These are phyloP conservation scores for Carex littledalei DNA, from an alignment of 176 grass and related monocot genomes.

Conservation along the genomic window DNA sequence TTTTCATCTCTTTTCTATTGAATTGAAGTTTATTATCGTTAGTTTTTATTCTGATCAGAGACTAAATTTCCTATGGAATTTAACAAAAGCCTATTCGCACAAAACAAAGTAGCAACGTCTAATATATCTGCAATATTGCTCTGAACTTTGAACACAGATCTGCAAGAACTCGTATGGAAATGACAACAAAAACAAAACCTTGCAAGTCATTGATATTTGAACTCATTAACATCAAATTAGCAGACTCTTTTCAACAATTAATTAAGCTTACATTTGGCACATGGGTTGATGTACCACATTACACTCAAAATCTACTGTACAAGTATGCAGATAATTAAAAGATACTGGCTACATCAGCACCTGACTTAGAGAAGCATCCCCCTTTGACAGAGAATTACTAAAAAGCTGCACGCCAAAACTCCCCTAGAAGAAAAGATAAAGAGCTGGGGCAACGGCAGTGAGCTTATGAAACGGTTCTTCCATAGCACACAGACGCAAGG, in stretches of 20 bases:
- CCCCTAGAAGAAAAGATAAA: conserved; percentile 25
- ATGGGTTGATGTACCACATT: not conserved
- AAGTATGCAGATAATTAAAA: conserved; percentile 28
- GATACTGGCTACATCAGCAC: conserved; percentile 10
- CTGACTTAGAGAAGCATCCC: not conserved
- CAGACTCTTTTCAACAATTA: conserved; percentile 11
- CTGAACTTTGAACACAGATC: not conserved
- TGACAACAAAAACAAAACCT: not conserved
- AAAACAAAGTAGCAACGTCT: not conserved
- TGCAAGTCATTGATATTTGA: not conserved
- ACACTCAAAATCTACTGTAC: conserved; percentile 35
- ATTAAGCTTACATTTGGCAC: conserved; percentile 26
- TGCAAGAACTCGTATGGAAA: not conserved
- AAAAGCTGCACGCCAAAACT: conserved; percentile 37
- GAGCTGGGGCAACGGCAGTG: not conserved
- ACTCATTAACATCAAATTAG: conserved; percentile 2
- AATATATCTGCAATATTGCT: conserved; percentile 2
- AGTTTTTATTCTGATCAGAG: no score
- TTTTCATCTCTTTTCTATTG: no score
- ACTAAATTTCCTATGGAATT: not conserved
- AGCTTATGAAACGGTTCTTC: conserved; percentile 78
- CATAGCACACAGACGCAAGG: conserved; percentile 82
- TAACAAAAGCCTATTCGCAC: not conserved
- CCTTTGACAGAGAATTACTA: conserved; percentile 10
- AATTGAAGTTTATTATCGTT: no score